phyloP scores from a whole-genome alignment of 2,329 filamentous ascomycete species.

The Calonectria ilicicola region DNA sequence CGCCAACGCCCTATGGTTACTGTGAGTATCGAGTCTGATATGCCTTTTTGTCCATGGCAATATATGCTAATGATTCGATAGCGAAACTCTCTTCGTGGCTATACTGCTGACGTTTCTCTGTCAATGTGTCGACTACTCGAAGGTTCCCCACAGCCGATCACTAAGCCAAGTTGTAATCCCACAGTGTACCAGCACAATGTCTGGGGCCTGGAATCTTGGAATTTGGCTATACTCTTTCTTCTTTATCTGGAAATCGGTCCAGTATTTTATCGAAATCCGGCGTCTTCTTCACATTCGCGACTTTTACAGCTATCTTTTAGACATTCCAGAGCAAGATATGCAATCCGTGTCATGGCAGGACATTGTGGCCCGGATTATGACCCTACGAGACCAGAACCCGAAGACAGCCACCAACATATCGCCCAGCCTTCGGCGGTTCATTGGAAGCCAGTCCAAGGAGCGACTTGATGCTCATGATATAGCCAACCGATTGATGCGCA shows the following conservation, averaged over 20 bases:
- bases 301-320: conserved; percentile 86
- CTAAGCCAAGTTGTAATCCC: conserved; percentile 70
- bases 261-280: conserved; percentile 79
- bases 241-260: conserved; percentile 84
- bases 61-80: conserved; percentile 47
- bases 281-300: conserved; percentile 83
- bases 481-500: conserved; percentile 94
- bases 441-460: conserved; percentile 91
- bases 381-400: conserved; percentile 86
- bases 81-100: conserved; percentile 85
- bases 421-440: conserved; percentile 63
- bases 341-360: conserved; percentile 96
- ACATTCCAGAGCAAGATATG: conserved; percentile 86
- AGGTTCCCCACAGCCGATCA: conserved; percentile 73
- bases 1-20: conserved; percentile 76
- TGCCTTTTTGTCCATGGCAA: too few species aligned
- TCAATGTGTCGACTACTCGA: conserved; percentile 86
- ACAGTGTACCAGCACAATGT: conserved; percentile 83
- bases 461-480: conserved; percentile 96
- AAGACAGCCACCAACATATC: conserved; percentile 74
- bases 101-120: conserved; percentile 85
- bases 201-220: conserved; percentile 79
- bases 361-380: conserved; percentile 87
- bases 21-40: conserved; percentile 63
- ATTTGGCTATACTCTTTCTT: conserved; percentile 89